A percentile compares a stretch with the other conserved stretches of the same genome.
Conservation (phyloP, 352 stramenopile species). For the Pythium periplocum region DNA sequence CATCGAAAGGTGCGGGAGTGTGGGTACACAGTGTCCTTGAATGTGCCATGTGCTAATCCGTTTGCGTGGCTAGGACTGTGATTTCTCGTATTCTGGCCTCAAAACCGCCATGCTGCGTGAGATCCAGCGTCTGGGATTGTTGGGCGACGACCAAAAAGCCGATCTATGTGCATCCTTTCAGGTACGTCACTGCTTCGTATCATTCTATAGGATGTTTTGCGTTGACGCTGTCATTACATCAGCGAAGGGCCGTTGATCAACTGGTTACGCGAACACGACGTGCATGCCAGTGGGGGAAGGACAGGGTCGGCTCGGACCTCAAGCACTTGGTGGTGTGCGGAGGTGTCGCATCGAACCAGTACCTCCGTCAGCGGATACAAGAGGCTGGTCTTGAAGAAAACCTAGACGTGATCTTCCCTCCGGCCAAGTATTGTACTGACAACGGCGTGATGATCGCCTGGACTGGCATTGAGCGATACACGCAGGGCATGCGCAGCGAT, state of each 20-base stretch:
- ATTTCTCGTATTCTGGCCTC: slow-evolving; percentile 98
- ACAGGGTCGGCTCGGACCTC: slow-evolving; percentile 36
- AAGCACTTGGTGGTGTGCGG: slow-evolving; percentile 92
- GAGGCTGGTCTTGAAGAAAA: slow-evolving; percentile 41
- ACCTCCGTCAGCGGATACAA: slow-evolving; percentile 87
- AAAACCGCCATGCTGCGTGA: slow-evolving; percentile 94
- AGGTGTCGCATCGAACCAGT: slow-evolving; percentile 96
- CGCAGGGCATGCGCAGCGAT: slow-evolving; percentile 51
- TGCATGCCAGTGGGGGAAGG: slow-evolving; percentile 82
- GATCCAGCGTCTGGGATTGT: slow-evolving; percentile 38
- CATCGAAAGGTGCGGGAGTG: slow-evolving; percentile 38
- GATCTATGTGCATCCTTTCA: slow-evolving; percentile 96
- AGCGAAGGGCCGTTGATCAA: slow-evolving; percentile 76
- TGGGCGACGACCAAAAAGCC: slow-evolving; percentile 26
- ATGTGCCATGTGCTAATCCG: too few relatives aligned
- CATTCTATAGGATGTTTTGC: slow-evolving; percentile 1
- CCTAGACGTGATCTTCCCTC: slow-evolving; percentile 43
- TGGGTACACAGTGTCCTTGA: too few relatives aligned
- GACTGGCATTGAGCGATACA: slow-evolving; percentile 81
- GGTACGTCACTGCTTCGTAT: slow-evolving; percentile 13
- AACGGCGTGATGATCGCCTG: slow-evolving; percentile 97
- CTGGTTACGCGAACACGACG: slow-evolving; percentile 85
- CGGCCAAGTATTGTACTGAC: slow-evolving; percentile 94
- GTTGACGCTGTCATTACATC: slow-evolving; percentile 1
- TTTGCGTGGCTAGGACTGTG: slow-evolving; percentile 70